Percentiles rank a stretch among this genome's conserved stretches.
Conservation (phyloP, 345 rosid genomes). For the Citrus unshiu region DNA sequence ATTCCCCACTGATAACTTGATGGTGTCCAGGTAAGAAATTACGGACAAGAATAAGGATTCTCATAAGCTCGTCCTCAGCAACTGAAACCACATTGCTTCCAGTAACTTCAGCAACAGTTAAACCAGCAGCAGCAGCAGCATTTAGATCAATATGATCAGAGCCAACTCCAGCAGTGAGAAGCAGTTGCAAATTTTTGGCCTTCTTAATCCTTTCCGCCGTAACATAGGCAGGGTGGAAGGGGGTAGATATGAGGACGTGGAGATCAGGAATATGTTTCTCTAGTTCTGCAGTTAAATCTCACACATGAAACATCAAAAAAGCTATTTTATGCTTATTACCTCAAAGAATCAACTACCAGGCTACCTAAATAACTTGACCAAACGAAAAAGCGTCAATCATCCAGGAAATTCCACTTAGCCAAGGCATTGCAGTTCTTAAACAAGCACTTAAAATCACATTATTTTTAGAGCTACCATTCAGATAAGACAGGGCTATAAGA, state of each 20-base stretch:
- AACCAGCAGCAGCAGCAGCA: slow-evolving; percentile 87
- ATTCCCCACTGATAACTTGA: slow-evolving; percentile 80
- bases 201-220: slow-evolving; percentile 86
- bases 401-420: background rate
- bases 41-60: slow-evolving; percentile 80
- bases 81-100: slow-evolving; percentile 94
- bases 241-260: slow-evolving; percentile 81
- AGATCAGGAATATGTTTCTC: slow-evolving; percentile 89
- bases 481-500: background rate
- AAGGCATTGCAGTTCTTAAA: background rate
- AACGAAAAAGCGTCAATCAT: background rate
- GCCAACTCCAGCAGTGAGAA: slow-evolving; percentile 94
- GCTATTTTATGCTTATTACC: background rate
- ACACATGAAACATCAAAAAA: background rate
- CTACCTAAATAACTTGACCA: background rate
- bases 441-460: background rate
- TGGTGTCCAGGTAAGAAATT: slow-evolving; percentile 88
- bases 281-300: slow-evolving; percentile 42
- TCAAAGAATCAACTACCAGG: background rate
- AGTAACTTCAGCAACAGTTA: slow-evolving; percentile 91
- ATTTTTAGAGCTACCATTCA: background rate
- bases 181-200: slow-evolving; percentile 83
- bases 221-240: slow-evolving; percentile 94
- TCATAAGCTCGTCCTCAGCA: slow-evolving; percentile 96
- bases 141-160: slow-evolving; percentile 86